Conservation (phyloP, 257 asterid genomes). For the Gynochthodes officinalis region DNA sequence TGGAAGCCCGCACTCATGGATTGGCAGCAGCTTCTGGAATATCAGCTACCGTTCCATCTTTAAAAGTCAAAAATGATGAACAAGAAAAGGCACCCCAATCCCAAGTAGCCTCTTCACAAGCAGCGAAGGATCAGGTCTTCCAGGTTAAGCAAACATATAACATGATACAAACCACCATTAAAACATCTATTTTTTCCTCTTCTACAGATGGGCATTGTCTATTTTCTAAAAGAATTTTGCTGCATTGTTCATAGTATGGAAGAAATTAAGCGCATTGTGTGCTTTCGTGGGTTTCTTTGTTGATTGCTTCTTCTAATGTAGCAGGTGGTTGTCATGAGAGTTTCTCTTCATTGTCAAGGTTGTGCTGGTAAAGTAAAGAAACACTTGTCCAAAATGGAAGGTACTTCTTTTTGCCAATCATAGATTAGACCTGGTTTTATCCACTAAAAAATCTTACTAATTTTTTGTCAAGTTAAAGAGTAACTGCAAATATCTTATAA, state of each 20-base stretch:
- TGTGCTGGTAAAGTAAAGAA: slow-evolving; percentile 82
- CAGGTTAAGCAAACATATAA: slow-evolving; percentile 31
- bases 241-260: not conserved
- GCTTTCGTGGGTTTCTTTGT: not conserved
- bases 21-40: slow-evolving; percentile 14
- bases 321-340: slow-evolving; percentile 87
- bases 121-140: slow-evolving; percentile 32
- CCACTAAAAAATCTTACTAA: not conserved
- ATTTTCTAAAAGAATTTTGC: not conserved
- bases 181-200: too few species aligned
- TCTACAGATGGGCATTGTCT: not conserved
- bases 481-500: not conserved
- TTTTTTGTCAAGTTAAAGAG: not conserved
- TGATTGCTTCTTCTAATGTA: not conserved
- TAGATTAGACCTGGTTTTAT: not conserved
- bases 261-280: not conserved
- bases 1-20: slow-evolving; percentile 15
- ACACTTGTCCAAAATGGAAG: slow-evolving; percentile 85
- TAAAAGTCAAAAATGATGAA: slow-evolving; percentile 19
- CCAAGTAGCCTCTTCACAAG: slow-evolving; percentile 28
- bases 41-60: slow-evolving; percentile 23
- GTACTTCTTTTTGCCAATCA: slow-evolving; percentile 32
- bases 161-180: too few species aligned
- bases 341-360: slow-evolving; percentile 86
- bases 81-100: slow-evolving; percentile 16